These are phyloP conservation scores for Pseudozyma sp. DNA, from an alignment of 1,284 basidiomycete species.

Conservation along the genomic window DNA sequence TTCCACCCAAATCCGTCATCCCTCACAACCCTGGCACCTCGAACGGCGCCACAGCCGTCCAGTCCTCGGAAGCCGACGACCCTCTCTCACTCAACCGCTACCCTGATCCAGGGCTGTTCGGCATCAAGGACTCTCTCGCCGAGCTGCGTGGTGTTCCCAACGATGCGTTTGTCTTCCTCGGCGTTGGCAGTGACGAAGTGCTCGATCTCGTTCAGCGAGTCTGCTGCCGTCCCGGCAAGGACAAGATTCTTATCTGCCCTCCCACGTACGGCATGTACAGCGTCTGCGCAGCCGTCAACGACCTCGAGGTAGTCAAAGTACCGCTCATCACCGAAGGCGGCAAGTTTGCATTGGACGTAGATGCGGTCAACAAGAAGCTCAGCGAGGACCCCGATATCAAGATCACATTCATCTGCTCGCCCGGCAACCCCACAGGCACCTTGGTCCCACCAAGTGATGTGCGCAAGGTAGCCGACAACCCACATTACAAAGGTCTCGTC, in stretches of 20 bases:
- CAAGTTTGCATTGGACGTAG: constrained; percentile 77
- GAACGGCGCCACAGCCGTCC: constrained; percentile 26
- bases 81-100: constrained; percentile 80
- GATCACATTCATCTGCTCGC: constrained; percentile 93
- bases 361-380: constrained; percentile 50
- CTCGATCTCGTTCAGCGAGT: constrained; percentile 94
- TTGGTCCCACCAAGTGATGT: constrained; percentile 81
- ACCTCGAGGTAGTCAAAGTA: constrained; percentile 84
- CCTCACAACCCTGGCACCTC: constrained; percentile 40
- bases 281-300: constrained; percentile 95
- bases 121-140: constrained; percentile 83
- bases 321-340: constrained; percentile 81
- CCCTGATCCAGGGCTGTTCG: constrained; percentile 83
- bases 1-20: constrained; percentile 70
- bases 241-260: constrained; percentile 77
- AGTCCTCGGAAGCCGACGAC: constrained; percentile 36
- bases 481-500: constrained; percentile 87
- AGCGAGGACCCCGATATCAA: constrained; percentile 75
- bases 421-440: constrained; percentile 96
- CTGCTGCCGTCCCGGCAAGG: constrained; percentile 82
- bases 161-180: constrained; percentile 81
- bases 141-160: constrained; percentile 70
- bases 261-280: constrained; percentile 99
- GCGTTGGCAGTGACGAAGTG: constrained; percentile 96
- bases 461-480: constrained; percentile 80